phyloP scores from a whole-genome alignment of 1,284 basidiomycete species.

The Apiotrichum porosum region DNA sequence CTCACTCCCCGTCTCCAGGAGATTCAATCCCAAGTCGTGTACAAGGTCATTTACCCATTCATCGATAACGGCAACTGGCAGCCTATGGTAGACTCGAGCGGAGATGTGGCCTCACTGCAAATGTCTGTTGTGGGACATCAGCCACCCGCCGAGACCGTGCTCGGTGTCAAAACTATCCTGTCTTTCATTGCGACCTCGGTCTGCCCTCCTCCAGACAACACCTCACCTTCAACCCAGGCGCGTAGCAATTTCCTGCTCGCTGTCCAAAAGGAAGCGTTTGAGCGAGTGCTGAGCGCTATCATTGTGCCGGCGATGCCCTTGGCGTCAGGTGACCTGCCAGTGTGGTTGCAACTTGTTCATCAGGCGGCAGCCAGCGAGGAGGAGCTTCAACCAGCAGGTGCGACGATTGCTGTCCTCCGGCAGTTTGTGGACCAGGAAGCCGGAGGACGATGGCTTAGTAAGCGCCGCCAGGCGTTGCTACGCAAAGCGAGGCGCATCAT shows the following conservation, averaged over 20 bases:
- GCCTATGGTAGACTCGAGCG: neutral
- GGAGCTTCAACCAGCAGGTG: constrained; percentile 33
- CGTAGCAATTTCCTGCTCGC: constrained; percentile 19
- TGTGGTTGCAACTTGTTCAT: constrained; percentile 58
- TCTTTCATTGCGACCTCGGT: constrained; percentile 17
- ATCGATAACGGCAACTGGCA: neutral
- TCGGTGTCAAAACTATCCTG: constrained; percentile 17
- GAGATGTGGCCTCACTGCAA: neutral
- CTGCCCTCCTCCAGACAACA: constrained; percentile 1
- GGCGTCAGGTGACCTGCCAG: constrained; percentile 56
- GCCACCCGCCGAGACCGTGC: constrained; percentile 10
- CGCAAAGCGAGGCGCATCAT: neutral
- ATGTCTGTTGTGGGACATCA: neutral
- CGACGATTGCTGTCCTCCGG: constrained; percentile 6
- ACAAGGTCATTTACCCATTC: constrained; percentile 2
- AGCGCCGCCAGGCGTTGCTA: constrained; percentile 8
- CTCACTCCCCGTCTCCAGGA: constrained; percentile 13
- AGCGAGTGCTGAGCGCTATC: constrained; percentile 58
- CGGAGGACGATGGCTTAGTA: constrained; percentile 39
- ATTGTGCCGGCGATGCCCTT: constrained; percentile 64
- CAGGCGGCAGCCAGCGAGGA: constrained; percentile 62
- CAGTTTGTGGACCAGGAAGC: constrained; percentile 52
- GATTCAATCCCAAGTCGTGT: constrained; percentile 19
- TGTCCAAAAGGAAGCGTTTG: constrained; percentile 14
- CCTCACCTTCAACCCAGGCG: constrained; percentile 3